Percentiles rank a stretch among this genome's conserved stretches.
Conservation (phyloP, 768 basidiomycete genomes). For the Panellus pusillus region DNA sequence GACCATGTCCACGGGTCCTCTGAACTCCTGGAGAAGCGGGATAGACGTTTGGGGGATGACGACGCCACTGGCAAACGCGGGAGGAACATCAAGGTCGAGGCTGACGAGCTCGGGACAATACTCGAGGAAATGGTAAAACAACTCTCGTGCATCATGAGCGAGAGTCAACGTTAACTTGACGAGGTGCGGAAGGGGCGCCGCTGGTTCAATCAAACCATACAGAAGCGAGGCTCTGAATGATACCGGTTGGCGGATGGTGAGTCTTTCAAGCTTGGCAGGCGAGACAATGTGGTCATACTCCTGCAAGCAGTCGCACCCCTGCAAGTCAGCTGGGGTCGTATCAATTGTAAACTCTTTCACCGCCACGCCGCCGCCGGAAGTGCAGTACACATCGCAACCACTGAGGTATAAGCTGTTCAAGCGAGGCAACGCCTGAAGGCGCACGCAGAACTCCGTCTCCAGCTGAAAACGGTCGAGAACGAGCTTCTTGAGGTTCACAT, state of each 20-base stretch:
- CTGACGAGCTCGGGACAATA: constrained; percentile 3
- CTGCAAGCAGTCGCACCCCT: background rate
- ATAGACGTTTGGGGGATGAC: constrained; percentile 5
- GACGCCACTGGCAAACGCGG: background rate
- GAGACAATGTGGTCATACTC: constrained; percentile 4
- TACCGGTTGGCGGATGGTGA: background rate
- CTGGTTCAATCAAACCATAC: background rate
- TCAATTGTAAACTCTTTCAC: background rate
- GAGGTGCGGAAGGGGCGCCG: constrained; percentile 4
- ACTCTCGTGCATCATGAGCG: background rate
- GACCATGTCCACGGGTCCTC: constrained; percentile 1
- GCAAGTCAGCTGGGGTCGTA: background rate
- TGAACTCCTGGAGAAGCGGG: background rate
- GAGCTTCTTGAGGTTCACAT: too few relatives aligned
- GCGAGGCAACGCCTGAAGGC: background rate
- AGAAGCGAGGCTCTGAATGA: background rate
- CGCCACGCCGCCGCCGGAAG: background rate
- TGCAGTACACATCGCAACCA: background rate
- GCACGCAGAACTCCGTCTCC: too few relatives aligned
- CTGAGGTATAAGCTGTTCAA: background rate
- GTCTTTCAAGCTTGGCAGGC: too few relatives aligned
- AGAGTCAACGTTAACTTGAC: background rate
- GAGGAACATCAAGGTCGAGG: constrained; percentile 2
- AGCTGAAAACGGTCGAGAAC: too few relatives aligned
- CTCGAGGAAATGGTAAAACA: constrained; percentile 10